These are phyloP conservation scores for Lactarius deliciosus DNA, from an alignment of 768 basidiomycete species.

Conservation along the genomic window DNA sequence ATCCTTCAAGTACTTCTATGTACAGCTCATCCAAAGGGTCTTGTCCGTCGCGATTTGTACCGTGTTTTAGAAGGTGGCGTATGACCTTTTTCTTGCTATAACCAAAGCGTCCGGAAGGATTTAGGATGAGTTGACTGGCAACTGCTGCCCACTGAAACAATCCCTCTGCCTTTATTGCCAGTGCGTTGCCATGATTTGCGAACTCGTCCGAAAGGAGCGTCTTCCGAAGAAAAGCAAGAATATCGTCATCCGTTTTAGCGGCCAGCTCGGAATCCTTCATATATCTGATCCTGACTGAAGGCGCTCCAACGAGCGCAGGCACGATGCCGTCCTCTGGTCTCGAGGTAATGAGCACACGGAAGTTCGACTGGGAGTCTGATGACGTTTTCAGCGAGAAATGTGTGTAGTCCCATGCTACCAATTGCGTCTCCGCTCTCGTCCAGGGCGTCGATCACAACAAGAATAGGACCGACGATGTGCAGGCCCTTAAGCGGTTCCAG, in stretches of 20 bases:
- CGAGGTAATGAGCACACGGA: neutral
- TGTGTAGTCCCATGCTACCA: neutral
- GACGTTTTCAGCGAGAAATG: neutral
- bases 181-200: neutral
- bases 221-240: neutral
- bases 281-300: neutral
- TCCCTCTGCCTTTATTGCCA: slow-evolving; percentile 2
- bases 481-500: slow-evolving; percentile 2
- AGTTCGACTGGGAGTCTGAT: slow-evolving; percentile 1
- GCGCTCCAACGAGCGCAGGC: neutral
- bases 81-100: too few relatives aligned
- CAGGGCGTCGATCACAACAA: slow-evolving; percentile 3
- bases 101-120: too few relatives aligned
- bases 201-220: neutral
- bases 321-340: neutral
- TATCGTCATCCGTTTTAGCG: neutral
- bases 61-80: too few relatives aligned
- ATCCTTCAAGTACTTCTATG: too few relatives aligned
- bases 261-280: neutral
- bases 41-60: neutral
- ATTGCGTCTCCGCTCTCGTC: slow-evolving; percentile 1
- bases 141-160: neutral
- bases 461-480: neutral
- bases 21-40: too few relatives aligned
- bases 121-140: neutral